These are phyloP conservation scores for Zasmidium citrigriseum DNA, from an alignment of 2,329 filamentous ascomycete species.

Conservation along the genomic window DNA sequence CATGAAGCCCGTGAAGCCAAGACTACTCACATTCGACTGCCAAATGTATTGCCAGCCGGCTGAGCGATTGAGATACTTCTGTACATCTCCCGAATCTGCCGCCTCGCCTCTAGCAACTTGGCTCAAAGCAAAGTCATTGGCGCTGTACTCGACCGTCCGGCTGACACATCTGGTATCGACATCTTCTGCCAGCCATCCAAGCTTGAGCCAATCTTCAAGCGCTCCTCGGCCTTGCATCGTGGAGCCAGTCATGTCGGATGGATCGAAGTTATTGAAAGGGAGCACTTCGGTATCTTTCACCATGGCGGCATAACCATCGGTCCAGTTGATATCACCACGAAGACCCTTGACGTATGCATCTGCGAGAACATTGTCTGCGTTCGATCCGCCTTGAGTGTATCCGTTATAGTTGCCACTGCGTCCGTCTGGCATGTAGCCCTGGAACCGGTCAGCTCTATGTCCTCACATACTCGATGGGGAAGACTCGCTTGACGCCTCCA, in stretches of 20 bases:
- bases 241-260: conserved; percentile 56
- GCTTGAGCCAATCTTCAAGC: conserved; percentile 67
- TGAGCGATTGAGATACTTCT: conserved; percentile 63
- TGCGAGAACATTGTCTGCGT: conserved; percentile 62
- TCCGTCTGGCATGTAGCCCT: conserved; percentile 69
- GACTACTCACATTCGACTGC: conserved; percentile 59
- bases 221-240: conserved; percentile 74
- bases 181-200: conserved; percentile 67
- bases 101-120: conserved; percentile 64
- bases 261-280: conserved; percentile 61
- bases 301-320: conserved; percentile 67
- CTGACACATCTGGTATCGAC: conserved; percentile 68
- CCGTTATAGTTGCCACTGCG: conserved; percentile 72
- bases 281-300: conserved; percentile 71
- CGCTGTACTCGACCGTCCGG: conserved; percentile 70
- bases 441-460: no score
- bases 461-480: no score
- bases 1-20: conserved; percentile 66
- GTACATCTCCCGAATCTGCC: conserved; percentile 48
- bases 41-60: conserved; percentile 74
- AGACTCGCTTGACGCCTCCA: conserved; percentile 61
- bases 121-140: conserved; percentile 68
- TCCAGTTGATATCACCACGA: conserved; percentile 60
- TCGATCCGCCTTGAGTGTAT: conserved; percentile 53
- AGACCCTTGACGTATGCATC: conserved; percentile 70